Evolutionary conservation across 495 filamentous ascomycete genomes (phyloP), one percentile per base, ranked within the genome.

Genomic region (Alectoria sarmentosa): DNA sequence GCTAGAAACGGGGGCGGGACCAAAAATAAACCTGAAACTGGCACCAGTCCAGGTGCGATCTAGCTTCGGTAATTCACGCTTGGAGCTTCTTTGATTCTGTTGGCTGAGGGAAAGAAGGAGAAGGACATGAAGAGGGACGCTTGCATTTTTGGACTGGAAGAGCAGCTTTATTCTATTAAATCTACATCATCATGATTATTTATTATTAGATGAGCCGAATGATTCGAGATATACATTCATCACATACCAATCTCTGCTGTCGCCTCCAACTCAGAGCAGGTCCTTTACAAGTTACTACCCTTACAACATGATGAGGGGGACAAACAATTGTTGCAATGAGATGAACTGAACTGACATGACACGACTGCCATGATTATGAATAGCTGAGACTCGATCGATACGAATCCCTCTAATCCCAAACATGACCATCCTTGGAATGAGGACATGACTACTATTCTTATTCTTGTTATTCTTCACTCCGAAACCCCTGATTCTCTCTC

Each of bases 11-110:
- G 52, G 15, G 52, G 52, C 52, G 34, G 3, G 8, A 11, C 7
- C 34, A 55, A 34, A 55, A 55, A 55, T 55, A 55, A 55, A 34
- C 6, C 17, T 55, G 52, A 55, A 55, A 55, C 52, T 6, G 14
- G 15, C 1, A n/a, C 52, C 34, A 55, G 14, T 55, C 1, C 30
- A 0, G 6, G 15, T 23, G 30, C 7, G 52, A 34, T 34, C 28
- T 55, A 55, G 52, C 14, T 34, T 30, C 28, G 52, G 15, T 8
- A 55, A 13, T 19, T 34, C 5, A 0, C 3, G 9, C 5, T 19
- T 34, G 52, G 52, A 30, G 48, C 14, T 28, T 49, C 28, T 54
- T 55, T 55, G 28, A 54, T 55, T 55, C 52, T 34, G 52, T 34
- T 55, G 30, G 52, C 52, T 34, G 28, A 21, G n/a, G 52, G 23